These are phyloP conservation scores for Ceratocystis smalleyi DNA, from an alignment of 2,329 filamentous ascomycete species.

Conservation along the genomic window DNA sequence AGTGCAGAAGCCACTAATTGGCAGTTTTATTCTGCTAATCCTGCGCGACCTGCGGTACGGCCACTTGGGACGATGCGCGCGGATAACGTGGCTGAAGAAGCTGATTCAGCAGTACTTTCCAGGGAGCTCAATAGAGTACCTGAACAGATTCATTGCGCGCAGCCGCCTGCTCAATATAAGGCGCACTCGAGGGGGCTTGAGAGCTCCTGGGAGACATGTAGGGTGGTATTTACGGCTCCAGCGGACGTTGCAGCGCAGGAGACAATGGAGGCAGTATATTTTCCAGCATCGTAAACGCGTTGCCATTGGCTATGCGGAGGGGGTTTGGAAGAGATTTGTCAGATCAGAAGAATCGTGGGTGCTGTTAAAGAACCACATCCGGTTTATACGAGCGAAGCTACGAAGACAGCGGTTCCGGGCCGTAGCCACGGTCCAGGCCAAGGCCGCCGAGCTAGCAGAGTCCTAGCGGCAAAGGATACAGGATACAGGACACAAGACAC, in stretches of 20 bases:
- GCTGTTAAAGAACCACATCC: conserved; percentile 14
- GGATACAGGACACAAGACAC: too few species aligned
- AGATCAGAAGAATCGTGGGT: conserved; percentile 8
- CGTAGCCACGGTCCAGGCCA: background rate
- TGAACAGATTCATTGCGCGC: background rate
- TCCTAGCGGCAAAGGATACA: background rate
- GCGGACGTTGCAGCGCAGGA: background rate
- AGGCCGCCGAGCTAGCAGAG: background rate
- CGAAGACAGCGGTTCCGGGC: conserved; percentile 4
- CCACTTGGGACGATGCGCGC: conserved; percentile 22
- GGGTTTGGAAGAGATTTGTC: conserved; percentile 7
- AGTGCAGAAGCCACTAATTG: conserved; percentile 21
- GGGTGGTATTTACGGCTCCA: background rate
- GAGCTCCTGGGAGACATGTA: background rate
- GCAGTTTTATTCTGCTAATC: conserved; percentile 21
- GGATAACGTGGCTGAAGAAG: conserved; percentile 23
- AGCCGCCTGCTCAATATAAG: background rate
- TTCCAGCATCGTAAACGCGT: conserved; percentile 1
- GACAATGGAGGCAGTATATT: background rate
- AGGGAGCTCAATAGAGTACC: background rate
- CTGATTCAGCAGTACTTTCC: conserved; percentile 19
- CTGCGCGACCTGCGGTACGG: conserved; percentile 25
- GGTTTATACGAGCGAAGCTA: background rate
- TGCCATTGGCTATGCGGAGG: conserved; percentile 8
- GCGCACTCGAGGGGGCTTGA: background rate